These are phyloP conservation scores for Zanthoxylum bungeanum DNA, from an alignment of 345 rosid species.

Conservation along the genomic window DNA sequence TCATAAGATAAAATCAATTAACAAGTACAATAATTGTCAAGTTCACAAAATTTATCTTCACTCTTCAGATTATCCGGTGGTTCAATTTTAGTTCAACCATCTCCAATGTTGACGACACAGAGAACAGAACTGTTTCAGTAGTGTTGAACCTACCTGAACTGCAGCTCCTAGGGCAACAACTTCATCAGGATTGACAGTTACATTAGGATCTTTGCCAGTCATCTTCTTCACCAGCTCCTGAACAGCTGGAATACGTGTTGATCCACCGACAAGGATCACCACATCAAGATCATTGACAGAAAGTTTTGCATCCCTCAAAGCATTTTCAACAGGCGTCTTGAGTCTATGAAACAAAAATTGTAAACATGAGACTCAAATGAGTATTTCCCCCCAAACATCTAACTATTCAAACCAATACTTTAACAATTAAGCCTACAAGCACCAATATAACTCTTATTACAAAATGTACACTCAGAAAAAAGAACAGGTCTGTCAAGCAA, in stretches of 20 bases:
- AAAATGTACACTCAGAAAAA: not conserved
- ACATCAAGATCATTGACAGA: conserved; percentile 83
- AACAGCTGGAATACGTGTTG: conserved; percentile 96
- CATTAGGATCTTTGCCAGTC: conserved; percentile 94
- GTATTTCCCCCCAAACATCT: not conserved
- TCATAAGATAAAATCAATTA: too few relatives aligned
- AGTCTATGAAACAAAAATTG: conserved; percentile 41
- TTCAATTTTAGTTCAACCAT: not conserved
- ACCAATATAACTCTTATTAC: not conserved
- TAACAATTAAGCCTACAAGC: too few relatives aligned
- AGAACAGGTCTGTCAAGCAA: too few relatives aligned
- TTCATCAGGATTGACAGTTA: conserved; percentile 94
- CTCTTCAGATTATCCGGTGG: not conserved
- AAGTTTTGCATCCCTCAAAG: conserved; percentile 87
- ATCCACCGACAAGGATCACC: conserved; percentile 96
- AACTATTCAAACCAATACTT: not conserved
- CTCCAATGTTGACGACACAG: not conserved
- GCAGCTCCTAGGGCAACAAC: conserved; percentile 99
- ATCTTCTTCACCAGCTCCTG: conserved; percentile 86
- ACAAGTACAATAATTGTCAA: not conserved
- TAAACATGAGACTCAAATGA: not conserved
- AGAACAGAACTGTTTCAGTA: not conserved
- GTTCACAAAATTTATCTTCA: not conserved
- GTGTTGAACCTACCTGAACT: conserved; percentile 60
- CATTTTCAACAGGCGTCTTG: conserved; percentile 78